Percentiles rank a stretch among this genome's conserved stretches.
These are phyloP conservation scores for Micractinium sp. DNA, from an alignment of 139 green algal genomes.

Conservation along the genomic window DNA sequence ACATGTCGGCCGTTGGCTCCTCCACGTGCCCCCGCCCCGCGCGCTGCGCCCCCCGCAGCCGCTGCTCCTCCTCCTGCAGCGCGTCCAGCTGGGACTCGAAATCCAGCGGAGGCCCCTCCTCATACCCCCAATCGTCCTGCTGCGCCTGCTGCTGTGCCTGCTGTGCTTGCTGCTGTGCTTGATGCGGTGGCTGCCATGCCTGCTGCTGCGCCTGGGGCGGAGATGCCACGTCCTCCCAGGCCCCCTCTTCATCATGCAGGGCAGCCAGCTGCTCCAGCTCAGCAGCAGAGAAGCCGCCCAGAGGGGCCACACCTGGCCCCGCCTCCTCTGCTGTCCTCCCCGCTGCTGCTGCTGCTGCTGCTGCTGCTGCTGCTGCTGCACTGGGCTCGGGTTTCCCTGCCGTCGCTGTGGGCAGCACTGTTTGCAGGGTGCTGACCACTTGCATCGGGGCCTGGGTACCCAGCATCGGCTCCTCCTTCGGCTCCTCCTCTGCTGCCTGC, in stretches of 20 bases:
- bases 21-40: slow-evolving; percentile 53
- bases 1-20: slow-evolving; percentile 58
- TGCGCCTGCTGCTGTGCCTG: neutral
- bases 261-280: slow-evolving; percentile 23
- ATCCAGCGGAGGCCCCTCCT: slow-evolving; percentile 14
- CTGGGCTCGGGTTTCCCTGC: neutral
- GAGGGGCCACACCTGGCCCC: neutral
- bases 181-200: neutral
- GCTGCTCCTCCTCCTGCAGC: slow-evolving; percentile 45
- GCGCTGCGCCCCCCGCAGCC: slow-evolving; percentile 34
- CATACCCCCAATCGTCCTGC: neutral
- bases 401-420: neutral
- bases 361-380: neutral
- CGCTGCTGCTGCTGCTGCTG: neutral
- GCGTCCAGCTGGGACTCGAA: slow-evolving; percentile 41
- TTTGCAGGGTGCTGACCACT: too few species aligned
- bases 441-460: too few species aligned
- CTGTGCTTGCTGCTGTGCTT: neutral
- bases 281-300: slow-evolving; percentile 16
- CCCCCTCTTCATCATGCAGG: neutral
- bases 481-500: neutral
- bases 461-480: neutral
- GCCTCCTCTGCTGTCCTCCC: neutral
- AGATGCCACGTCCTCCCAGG: neutral
- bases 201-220: neutral